Evolutionary conservation across 768 basidiomycete genomes (phyloP).

Genomic region (Coprinopsis sp.): DNA sequence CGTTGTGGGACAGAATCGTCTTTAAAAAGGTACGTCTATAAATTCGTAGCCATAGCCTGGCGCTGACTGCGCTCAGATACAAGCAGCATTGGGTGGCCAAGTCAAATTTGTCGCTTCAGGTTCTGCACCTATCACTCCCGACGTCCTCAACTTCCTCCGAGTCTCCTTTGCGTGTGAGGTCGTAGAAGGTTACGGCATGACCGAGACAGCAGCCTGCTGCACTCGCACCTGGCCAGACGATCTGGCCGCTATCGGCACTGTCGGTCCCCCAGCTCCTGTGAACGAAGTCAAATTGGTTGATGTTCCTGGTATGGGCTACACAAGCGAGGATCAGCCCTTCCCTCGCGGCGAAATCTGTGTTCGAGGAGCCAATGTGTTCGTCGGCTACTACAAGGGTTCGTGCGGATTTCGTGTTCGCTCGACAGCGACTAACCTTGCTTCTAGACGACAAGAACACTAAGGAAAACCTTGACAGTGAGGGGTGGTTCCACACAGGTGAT

Average conservation of each 20-base stretch:
- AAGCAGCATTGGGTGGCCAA: slow-evolving; percentile 76
- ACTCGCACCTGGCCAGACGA: slow-evolving; percentile 54
- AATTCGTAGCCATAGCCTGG: background rate
- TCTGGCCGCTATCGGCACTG: slow-evolving; percentile 61
- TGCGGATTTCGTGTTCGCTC: background rate
- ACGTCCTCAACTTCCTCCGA: slow-evolving; percentile 89
- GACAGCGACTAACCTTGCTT: background rate
- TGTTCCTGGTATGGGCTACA: slow-evolving; percentile 84
- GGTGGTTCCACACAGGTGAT: slow-evolving; percentile 90
- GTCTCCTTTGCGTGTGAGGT: slow-evolving; percentile 71
- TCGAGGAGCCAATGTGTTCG: slow-evolving; percentile 60
- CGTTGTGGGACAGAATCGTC: slow-evolving; percentile 83
- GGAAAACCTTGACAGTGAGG: slow-evolving; percentile 75
- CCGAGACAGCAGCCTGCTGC: slow-evolving; percentile 71
- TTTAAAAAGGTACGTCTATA: slow-evolving; percentile 70
- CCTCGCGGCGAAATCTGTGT: slow-evolving; percentile 85
- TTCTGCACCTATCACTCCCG: slow-evolving; percentile 82
- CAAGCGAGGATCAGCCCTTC: slow-evolving; percentile 76
- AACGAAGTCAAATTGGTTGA: slow-evolving; percentile 85
- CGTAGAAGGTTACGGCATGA: slow-evolving; percentile 86
- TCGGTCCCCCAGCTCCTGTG: slow-evolving; percentile 71
- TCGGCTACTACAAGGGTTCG: slow-evolving; percentile 72
- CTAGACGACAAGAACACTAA: slow-evolving; percentile 77
- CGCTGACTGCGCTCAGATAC: slow-evolving; percentile 43
- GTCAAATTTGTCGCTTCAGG: slow-evolving; percentile 66